phyloP scores from a whole-genome alignment of 2,329 filamentous ascomycete species.

The Epichloe sylvatica region DNA sequence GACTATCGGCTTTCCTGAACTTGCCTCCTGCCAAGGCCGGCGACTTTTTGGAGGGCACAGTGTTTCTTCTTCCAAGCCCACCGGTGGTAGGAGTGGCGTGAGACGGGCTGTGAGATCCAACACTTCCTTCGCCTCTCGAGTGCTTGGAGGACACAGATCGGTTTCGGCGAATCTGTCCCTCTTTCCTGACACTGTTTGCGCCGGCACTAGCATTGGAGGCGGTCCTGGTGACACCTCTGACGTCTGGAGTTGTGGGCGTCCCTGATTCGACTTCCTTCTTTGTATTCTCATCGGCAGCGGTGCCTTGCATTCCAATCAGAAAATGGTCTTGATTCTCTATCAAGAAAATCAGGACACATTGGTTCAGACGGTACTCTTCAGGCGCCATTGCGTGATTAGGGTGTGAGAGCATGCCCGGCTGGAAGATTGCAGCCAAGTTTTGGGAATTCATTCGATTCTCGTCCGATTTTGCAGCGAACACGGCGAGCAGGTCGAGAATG shows the following conservation, averaged over 20 bases:
- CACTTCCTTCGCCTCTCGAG: slow-evolving; percentile 59
- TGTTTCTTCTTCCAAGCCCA: slow-evolving; percentile 60
- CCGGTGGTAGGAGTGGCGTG: slow-evolving; percentile 41
- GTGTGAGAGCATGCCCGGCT: slow-evolving; percentile 90
- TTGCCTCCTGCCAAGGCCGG: slow-evolving; percentile 54
- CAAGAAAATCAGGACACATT: slow-evolving; percentile 92
- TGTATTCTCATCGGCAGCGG: slow-evolving; percentile 80
- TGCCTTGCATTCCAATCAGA: slow-evolving; percentile 94
- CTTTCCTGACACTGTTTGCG: slow-evolving; percentile 72
- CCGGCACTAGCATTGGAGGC: slow-evolving; percentile 80
- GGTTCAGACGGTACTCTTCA: slow-evolving; percentile 83
- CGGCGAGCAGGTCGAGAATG: slow-evolving; percentile 86
- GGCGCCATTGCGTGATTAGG: slow-evolving; percentile 92
- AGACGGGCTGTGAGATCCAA: slow-evolving; percentile 53
- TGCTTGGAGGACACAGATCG: slow-evolving; percentile 85
- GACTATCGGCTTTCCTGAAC: slow-evolving; percentile 35
- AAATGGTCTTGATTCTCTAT: slow-evolving; percentile 99
- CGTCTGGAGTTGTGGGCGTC: slow-evolving; percentile 37
- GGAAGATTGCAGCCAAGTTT: slow-evolving; percentile 93
- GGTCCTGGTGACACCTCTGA: slow-evolving; percentile 44
- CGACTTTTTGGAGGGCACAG: slow-evolving; percentile 79
- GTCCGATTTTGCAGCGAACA: slow-evolving; percentile 93
- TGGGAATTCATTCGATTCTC: slow-evolving; percentile 93
- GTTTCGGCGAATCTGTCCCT: slow-evolving; percentile 69
- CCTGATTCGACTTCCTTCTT: slow-evolving; percentile 54